Evolutionary conservation across 1,284 basidiomycete genomes (phyloP).

Genomic region (Stygiomarasmius scandens): DNA sequence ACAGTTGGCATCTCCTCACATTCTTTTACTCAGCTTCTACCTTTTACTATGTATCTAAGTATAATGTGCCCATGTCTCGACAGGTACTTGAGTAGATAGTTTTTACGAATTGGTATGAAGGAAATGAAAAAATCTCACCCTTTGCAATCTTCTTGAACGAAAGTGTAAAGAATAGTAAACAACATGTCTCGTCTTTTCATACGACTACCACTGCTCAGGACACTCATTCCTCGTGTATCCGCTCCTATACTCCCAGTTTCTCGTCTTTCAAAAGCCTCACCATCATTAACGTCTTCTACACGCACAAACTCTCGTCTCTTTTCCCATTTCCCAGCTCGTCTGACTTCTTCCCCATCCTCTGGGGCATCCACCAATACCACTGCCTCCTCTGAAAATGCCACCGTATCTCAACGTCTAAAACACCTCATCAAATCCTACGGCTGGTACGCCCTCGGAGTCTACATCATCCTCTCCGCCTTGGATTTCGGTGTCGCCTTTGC

Average conservation of each 20-base stretch:
- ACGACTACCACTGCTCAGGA: slow-evolving; percentile 29
- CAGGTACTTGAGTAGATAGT: slow-evolving; percentile 3
- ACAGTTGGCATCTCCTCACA: slow-evolving; percentile 4
- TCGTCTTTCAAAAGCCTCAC: slow-evolving; percentile 25
- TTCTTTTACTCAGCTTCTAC: slow-evolving; percentile 5
- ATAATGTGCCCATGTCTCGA: slow-evolving; percentile 1
- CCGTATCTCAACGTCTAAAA: slow-evolving; percentile 77
- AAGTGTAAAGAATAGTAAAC: slow-evolving; percentile 27
- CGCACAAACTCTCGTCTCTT: slow-evolving; percentile 47
- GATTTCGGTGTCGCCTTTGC: slow-evolving; percentile 87
- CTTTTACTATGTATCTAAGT: slow-evolving; percentile 5
- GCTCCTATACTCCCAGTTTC: slow-evolving; percentile 50
- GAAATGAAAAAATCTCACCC: slow-evolving; percentile 25
- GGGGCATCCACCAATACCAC: slow-evolving; percentile 19
- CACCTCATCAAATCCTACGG: slow-evolving; percentile 90
- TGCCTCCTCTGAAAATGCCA: slow-evolving; percentile 45
- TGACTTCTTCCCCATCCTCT: slow-evolving; percentile 30
- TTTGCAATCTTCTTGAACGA: slow-evolving; percentile 17
- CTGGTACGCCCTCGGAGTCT: slow-evolving; percentile 90
- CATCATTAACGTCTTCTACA: slow-evolving; percentile 15
- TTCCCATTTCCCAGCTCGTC: slow-evolving; percentile 50
- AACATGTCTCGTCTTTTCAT: slow-evolving; percentile 18
- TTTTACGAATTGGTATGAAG: slow-evolving; percentile 20
- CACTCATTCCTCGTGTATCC: slow-evolving; percentile 33
- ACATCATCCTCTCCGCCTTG: slow-evolving; percentile 68